Base-by-base conservation (phyloP, 2,329 filamentous ascomycete species). In the Hypocreales sp. region DNA sequence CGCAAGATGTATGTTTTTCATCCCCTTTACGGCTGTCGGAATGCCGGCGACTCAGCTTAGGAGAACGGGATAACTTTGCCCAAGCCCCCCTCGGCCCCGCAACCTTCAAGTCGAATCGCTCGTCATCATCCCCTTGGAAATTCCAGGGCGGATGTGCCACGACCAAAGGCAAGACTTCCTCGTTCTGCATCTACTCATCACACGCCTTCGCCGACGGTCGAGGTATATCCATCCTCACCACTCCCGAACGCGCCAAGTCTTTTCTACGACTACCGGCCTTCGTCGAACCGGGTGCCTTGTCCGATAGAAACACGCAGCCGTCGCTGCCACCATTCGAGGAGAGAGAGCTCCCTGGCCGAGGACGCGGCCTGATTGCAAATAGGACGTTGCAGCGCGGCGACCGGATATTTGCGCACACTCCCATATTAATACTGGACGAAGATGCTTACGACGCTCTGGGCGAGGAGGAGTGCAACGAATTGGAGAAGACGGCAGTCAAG, bases 181-280 rank as follows among this genome's bases (percentile, higher is more conserved):
- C 14, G 5, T 30, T 5, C 35, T 59, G 54, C 38, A 45, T 53
- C 31, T 60, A 48, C 35, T 36, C 48, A 11, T 45, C 46, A 31
- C 27, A 36, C 4, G 31, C 31, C 9, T 56, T 58, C 29, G 55
- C 50, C 21, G 35, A 40, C 11, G 46, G 45, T 17, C 40, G 51
- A 10, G 56, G 56, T 27, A 48, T 58, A 25, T 48, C 51, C 14
- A 35, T 60, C 27, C 26, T 60, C 18, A 58, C 52, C 24, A 47
- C 45, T 7, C 32, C 44, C 1, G 34, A 38, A 9, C 46, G 53
- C 26, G 51, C 51, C 3, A 34, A 26, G n/a, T 37, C 37, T 18
- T 30, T 53, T 7, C 42, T 42, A 15, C 35, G 36, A 8, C 37
- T 38, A 10, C 35, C 41, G 7, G 44, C 44, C 7, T 53, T 55